These are phyloP conservation scores for Amylostereum chailletii DNA, from an alignment of 1,284 basidiomycete species.

Conservation along the genomic window DNA sequence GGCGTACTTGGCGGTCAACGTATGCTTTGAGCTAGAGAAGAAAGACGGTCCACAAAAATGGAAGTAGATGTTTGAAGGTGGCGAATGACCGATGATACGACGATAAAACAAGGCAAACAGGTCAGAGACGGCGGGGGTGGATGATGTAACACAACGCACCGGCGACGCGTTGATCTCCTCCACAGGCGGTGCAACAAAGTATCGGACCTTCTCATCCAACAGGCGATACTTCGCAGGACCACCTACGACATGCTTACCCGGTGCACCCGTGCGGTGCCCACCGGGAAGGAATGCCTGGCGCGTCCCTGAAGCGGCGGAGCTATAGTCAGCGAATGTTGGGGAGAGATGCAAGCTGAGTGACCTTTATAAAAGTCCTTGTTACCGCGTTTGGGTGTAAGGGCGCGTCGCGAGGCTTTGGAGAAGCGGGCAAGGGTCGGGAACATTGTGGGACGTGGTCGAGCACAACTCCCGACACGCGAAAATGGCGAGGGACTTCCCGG, in stretches of 20 bases:
- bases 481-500: not conserved
- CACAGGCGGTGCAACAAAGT: slow-evolving; percentile 74
- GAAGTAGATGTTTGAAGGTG: slow-evolving; percentile 1
- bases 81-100: not conserved
- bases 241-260: slow-evolving; percentile 70
- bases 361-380: slow-evolving; percentile 96
- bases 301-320: slow-evolving; percentile 44
- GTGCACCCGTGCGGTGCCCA: slow-evolving; percentile 81
- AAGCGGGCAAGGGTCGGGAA: slow-evolving; percentile 56
- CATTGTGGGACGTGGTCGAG: slow-evolving; percentile 32
- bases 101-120: not conserved
- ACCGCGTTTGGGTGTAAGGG: slow-evolving; percentile 75
- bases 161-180: slow-evolving; percentile 52
- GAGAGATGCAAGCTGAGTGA: slow-evolving; percentile 19
- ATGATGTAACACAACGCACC: slow-evolving; percentile 33
- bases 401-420: slow-evolving; percentile 73
- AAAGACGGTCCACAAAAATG: not conserved
- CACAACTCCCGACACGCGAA: not conserved
- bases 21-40: slow-evolving; percentile 25
- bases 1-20: slow-evolving; percentile 19
- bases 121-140: not conserved
- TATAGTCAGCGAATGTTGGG: not conserved
- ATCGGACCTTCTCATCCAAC: slow-evolving; percentile 73
- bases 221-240: slow-evolving; percentile 75
- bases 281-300: slow-evolving; percentile 75